These are phyloP conservation scores for Neopestalotiopsis rosae DNA, from an alignment of 2,329 filamentous ascomycete genomes.

Conservation along the genomic window DNA sequence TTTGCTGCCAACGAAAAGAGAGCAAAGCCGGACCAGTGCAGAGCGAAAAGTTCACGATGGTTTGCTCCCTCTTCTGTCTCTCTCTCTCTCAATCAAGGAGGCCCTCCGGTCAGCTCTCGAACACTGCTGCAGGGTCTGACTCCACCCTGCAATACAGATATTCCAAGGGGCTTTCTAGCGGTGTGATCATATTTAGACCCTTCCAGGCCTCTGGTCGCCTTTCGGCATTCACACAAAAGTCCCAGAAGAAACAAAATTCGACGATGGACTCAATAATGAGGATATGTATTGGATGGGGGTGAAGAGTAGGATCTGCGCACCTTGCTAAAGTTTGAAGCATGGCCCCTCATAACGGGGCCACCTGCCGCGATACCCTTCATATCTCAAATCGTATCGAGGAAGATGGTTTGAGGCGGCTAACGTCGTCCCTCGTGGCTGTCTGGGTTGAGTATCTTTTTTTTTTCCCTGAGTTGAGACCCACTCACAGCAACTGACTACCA, in stretches of 20 bases:
- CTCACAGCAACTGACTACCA: neutral
- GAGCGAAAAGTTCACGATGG: neutral
- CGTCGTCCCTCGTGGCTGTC: neutral
- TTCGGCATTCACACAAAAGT: neutral
- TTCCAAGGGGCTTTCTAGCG: conserved; percentile 1
- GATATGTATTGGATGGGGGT: neutral
- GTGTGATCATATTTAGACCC: neutral
- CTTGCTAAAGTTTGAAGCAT: conserved; percentile 48
- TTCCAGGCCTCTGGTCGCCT: neutral
- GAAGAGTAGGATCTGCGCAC: conserved; percentile 16
- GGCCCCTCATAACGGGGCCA: conserved; percentile 36
- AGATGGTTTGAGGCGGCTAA: neutral
- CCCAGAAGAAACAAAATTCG: neutral
- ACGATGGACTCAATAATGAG: neutral
- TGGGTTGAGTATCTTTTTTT: neutral
- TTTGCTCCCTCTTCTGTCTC: neutral
- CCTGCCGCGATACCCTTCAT: conserved; percentile 44
- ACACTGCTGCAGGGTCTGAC: conserved; percentile 1
- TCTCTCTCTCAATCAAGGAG: neutral
- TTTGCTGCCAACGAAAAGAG: neutral
- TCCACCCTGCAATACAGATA: neutral
- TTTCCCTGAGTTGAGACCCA: neutral
- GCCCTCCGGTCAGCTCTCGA: neutral
- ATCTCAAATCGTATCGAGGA: neutral
- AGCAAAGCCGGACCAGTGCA: neutral